Conservation (phyloP, 2,329 filamentous ascomycete genomes). For the Sordariomycetes sp. region DNA sequence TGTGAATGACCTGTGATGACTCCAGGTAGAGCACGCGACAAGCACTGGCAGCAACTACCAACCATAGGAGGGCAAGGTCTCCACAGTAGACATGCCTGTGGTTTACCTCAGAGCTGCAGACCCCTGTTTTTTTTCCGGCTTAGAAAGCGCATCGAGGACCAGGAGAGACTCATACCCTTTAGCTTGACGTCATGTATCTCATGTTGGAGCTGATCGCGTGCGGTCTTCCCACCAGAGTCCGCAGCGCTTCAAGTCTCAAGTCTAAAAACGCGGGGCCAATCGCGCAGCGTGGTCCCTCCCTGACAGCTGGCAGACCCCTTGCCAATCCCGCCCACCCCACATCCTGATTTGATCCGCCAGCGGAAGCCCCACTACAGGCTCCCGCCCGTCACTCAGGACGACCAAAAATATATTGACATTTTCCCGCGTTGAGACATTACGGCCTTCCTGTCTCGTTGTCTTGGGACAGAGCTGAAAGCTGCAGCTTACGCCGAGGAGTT, state of each 20-base stretch:
- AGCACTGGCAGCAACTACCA: no score
- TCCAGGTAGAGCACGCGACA: no score
- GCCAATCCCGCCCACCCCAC: background rate
- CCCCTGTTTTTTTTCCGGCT: background rate
- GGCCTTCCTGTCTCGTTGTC: no score
- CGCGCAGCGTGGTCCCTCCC: background rate
- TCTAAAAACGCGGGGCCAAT: background rate
- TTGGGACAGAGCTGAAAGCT: background rate
- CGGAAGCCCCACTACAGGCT: background rate
- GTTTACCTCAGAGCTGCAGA: background rate
- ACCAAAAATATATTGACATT: background rate
- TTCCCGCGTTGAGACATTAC: background rate
- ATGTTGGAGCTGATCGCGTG: background rate
- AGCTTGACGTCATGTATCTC: background rate
- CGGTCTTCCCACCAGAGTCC: no score
- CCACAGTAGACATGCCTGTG: background rate
- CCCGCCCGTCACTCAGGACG: constrained; percentile 3
- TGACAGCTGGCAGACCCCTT: background rate
- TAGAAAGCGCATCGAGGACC: background rate
- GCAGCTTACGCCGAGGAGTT: background rate
- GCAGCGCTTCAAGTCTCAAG: no score
- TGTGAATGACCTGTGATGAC: no score
- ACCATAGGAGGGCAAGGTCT: background rate
- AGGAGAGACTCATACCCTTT: background rate
- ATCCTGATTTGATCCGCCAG: no score